Conservation (phyloP, 345 rosid species). For the Eucalyptus pumila region DNA sequence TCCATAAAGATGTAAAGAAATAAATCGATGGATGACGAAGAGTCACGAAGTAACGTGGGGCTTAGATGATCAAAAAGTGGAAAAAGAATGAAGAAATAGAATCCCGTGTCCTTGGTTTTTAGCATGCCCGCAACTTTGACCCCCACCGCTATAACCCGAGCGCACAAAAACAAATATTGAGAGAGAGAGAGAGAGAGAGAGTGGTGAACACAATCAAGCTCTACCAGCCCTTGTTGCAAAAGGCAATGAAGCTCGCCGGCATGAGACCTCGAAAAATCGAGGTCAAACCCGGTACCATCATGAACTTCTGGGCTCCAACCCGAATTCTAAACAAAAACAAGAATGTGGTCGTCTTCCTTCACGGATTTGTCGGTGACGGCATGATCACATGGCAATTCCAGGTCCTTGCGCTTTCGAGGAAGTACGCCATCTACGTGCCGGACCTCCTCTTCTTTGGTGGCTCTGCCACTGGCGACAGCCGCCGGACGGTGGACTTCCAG, state of each 20-base stretch:
- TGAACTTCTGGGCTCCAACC: neutral
- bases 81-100: neutral
- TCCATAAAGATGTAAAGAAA: too few relatives aligned
- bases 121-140: neutral
- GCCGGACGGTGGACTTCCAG: neutral
- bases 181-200: neutral
- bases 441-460: constrained; percentile 36
- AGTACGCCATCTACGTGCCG: constrained; percentile 26
- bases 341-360: constrained; percentile 25
- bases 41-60: too few relatives aligned
- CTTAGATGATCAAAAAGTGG: neutral
- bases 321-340: neutral
- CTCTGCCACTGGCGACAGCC: constrained; percentile 5
- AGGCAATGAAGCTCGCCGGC: too few relatives aligned
- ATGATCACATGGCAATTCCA: constrained; percentile 30
- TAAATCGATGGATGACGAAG: too few relatives aligned
- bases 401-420: constrained; percentile 6
- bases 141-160: neutral
- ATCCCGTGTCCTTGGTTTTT: neutral
- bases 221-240: neutral
- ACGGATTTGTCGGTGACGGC: constrained; percentile 14
- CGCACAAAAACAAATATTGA: neutral
- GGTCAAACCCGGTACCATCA: constrained; percentile 17
- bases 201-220: constrained; percentile 4
- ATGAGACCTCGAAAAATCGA: neutral